Evolutionary conservation across 1,284 basidiomycete genomes (phyloP), one percentile per base, ranked within the genome.

Genomic region (Termitomyces sp.): DNA sequence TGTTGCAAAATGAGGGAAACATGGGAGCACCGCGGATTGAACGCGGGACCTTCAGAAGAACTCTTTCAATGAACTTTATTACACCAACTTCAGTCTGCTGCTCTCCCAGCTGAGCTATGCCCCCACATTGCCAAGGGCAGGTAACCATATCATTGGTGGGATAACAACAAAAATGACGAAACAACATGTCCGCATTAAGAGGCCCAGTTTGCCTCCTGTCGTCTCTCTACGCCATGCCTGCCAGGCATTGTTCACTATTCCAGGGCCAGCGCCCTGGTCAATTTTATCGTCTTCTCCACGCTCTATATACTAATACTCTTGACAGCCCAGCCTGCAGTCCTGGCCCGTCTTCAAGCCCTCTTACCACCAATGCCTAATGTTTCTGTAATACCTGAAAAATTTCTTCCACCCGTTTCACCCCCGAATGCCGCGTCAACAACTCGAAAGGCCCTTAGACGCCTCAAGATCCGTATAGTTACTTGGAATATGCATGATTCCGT

Each of bases 401-500:
- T 50, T 7, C 19, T 58, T 38, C 58, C 61, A 13, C 53, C 58
- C 7, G 52, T 54, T 34, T 52, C 60, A 40, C 54, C 48, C 8
- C 57, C 56, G 41, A 61, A 61, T 39, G 38, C 55, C 17, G 42
- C 58, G 19, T 15, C 53, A 13, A 40, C 54, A 7, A 40, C 58
- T 1, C 62, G 65, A 1, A 72, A 66, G 53, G 65, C 67, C 55
- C 65, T 17, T 6, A 31, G 30, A 45, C 17, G 44, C 19, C 44
- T 79, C 54, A 79, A 78, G 56, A 62, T 79, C 44, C 66, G 71
- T 40, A 68, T 79, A 28, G 51, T 79, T 13, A 78, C 75, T 30
- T 80, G 88, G 88, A 90, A 90, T 64, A 90, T 90, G 88, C 84
- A 89, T 61, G 84, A 89, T 62, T 83, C 83, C 0, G 64, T 89